These are phyloP conservation scores for Jamesozyma lodderae DNA, from an alignment of 805 yeast genomes.

Conservation along the genomic window DNA sequence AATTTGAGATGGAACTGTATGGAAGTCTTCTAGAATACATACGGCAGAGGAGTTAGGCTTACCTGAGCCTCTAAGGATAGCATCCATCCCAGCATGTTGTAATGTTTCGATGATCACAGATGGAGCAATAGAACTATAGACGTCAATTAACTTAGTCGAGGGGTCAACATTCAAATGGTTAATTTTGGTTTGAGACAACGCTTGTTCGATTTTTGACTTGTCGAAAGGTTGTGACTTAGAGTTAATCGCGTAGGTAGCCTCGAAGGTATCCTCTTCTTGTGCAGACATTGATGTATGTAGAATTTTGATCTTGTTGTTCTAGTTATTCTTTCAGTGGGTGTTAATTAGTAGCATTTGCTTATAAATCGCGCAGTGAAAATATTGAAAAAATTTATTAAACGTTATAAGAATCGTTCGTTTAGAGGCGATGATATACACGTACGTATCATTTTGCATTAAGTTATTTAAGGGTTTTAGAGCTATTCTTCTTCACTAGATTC, in stretches of 20 bases:
- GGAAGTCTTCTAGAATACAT: conserved; percentile 69
- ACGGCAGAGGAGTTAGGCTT: conserved; percentile 84
- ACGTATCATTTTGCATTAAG: too few relatives aligned
- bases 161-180: conserved; percentile 1
- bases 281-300: neutral
- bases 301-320: too few relatives aligned
- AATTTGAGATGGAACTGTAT: conserved; percentile 33
- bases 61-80: conserved; percentile 88
- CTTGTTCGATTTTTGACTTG: too few relatives aligned
- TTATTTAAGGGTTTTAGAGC: too few relatives aligned
- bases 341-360: too few relatives aligned
- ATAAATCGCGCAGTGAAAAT: too few relatives aligned
- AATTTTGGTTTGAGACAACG: too few relatives aligned
- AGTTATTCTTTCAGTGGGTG: too few relatives aligned
- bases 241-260: conserved; percentile 70
- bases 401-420: too few relatives aligned
- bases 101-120: conserved; percentile 60
- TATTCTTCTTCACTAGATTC: conserved; percentile 27
- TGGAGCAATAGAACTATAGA: conserved; percentile 67
- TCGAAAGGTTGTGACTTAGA: too few relatives aligned
- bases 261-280: conserved; percentile 10
- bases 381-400: too few relatives aligned
- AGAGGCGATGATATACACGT: too few relatives aligned
- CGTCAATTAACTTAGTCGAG: conserved; percentile 26
- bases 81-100: conserved; percentile 73